Base-by-base conservation (phyloP, 78 protist species). In the Capsaspora owczarzaki region DNA sequence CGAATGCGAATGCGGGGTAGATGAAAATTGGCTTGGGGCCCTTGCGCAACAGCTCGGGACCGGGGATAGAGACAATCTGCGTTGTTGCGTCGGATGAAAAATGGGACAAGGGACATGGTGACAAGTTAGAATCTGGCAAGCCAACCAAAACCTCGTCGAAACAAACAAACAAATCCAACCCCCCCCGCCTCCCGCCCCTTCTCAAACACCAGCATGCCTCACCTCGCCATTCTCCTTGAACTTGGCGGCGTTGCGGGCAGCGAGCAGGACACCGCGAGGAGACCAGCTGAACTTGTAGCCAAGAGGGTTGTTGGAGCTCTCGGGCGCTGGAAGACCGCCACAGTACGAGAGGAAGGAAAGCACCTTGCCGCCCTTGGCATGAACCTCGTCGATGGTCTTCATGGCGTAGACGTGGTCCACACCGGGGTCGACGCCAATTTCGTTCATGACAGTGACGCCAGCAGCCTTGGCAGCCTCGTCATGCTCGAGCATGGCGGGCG, bases 281-380 rank as follows among this genome's bases (percentile, higher is more conserved):
- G 71, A 46, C 93, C 93, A 90, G 31, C 87, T 78, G 63, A 90
- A 77, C 84, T 87, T 87, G 89, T 90, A 90, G n/a, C 86, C 91
- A 31, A 90, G 61, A 29, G 93, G 90, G 76, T 90, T 90, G 87
- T 77, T 35, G 77, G 43, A 19, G 47, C 0, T n/a, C 47, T 87
- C 82, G 14, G 93, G 93, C 0, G 86, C 91, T 3, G 93, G 93
- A 0, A 90, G 83, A 2, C 93, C 93, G 1, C 93, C 93, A 43
- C 82, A 75, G 82, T 35, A 63, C 23, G 83, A 78, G 29, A 12
- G 0, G 71, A 83, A 83, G 51, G 40, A 31, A 8, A 27, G 66
- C 51, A 46, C 51, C 51, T 46, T 46, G 35, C 66, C n/a, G 6
- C n/a, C 66, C 33, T 5, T 10, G 31, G 2, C 77, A 47, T 77